phyloP scores from a whole-genome alignment of 2,329 filamentous ascomycete genomes.

The Pseudogymnoascus pannorum region DNA sequence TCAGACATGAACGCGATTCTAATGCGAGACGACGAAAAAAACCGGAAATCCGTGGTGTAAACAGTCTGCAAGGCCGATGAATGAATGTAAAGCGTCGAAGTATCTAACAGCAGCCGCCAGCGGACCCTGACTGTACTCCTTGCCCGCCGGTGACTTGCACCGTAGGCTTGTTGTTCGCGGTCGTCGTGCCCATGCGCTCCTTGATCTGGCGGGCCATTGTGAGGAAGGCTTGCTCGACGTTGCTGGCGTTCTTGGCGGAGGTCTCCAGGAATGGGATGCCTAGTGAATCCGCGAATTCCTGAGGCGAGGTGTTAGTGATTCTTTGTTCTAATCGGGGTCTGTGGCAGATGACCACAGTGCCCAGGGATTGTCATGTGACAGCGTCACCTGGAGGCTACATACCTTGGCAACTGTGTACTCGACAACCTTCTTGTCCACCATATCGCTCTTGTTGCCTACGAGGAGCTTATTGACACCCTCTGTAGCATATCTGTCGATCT shows the following conservation, averaged over 20 bases:
- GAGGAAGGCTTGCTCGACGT: slow-evolving; percentile 98
- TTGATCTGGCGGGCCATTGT: slow-evolving; percentile 99
- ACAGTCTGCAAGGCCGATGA: slow-evolving; percentile 1
- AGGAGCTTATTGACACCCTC: slow-evolving; percentile 99
- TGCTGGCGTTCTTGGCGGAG: slow-evolving; percentile 98
- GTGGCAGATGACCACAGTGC: slow-evolving; percentile 7
- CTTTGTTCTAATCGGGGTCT: neutral
- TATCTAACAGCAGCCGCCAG: slow-evolving; percentile 81
- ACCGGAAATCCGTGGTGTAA: slow-evolving; percentile 5
- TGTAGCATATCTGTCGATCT: slow-evolving; percentile 98
- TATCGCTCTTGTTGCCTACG: slow-evolving; percentile 99
- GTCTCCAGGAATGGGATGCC: slow-evolving; percentile 99
- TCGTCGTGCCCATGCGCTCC: slow-evolving; percentile 97
- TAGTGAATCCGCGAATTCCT: slow-evolving; percentile 98
- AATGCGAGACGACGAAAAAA: slow-evolving; percentile 6
- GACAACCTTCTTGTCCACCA: slow-evolving; percentile 99
- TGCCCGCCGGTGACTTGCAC: slow-evolving; percentile 94
- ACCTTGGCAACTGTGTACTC: slow-evolving; percentile 99
- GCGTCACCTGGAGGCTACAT: slow-evolving; percentile 31
- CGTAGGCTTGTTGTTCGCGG: slow-evolving; percentile 93
- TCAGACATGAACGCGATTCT: slow-evolving; percentile 6
- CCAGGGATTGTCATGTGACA: slow-evolving; percentile 14
- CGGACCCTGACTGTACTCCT: slow-evolving; percentile 81
- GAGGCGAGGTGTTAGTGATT: slow-evolving; percentile 18
- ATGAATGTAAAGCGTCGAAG: neutral